phyloP scores from a whole-genome alignment of 2,329 filamentous ascomycete genomes.

The Cryphonectria naterciae region DNA sequence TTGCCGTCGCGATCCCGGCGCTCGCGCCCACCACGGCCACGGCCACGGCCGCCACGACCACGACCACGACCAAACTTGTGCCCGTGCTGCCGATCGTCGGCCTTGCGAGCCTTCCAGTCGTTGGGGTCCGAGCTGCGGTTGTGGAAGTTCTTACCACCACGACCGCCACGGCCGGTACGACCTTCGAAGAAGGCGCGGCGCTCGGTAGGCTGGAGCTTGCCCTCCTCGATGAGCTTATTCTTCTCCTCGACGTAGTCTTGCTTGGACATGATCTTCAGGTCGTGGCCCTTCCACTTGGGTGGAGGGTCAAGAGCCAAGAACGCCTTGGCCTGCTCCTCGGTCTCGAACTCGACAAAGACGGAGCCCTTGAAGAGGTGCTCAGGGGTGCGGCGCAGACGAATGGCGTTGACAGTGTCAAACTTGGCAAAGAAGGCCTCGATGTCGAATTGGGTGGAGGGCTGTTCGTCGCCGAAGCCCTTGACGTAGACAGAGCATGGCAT shows the following conservation, averaged over 20 bases:
- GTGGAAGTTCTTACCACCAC: conserved; percentile 43
- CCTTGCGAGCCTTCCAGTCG: conserved; percentile 68
- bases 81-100: conserved; percentile 64
- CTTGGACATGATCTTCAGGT: conserved; percentile 86
- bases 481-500: conserved; percentile 81
- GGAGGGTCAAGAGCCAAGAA: conserved; percentile 81
- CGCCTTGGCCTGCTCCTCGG: conserved; percentile 75
- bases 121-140: conserved; percentile 49
- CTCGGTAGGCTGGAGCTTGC: conserved; percentile 65
- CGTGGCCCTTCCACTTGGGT: conserved; percentile 81
- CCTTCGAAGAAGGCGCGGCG: conserved; percentile 54
- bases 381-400: conserved; percentile 81
- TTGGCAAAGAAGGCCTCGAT: conserved; percentile 89
- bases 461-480: conserved; percentile 90
- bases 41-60: conserved; percentile 44
- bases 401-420: conserved; percentile 76
- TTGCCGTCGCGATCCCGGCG: conserved; percentile 46
- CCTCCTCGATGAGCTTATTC: conserved; percentile 70
- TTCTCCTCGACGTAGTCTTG: conserved; percentile 83
- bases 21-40: conserved; percentile 45
- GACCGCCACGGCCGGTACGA: conserved; percentile 37
- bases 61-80: conserved; percentile 52
- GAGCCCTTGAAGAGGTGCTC: conserved; percentile 89
- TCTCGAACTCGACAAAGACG: conserved; percentile 90
- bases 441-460: conserved; percentile 85